phyloP scores from a whole-genome alignment of 768 basidiomycete genomes.

The Lyophyllum decastes region DNA sequence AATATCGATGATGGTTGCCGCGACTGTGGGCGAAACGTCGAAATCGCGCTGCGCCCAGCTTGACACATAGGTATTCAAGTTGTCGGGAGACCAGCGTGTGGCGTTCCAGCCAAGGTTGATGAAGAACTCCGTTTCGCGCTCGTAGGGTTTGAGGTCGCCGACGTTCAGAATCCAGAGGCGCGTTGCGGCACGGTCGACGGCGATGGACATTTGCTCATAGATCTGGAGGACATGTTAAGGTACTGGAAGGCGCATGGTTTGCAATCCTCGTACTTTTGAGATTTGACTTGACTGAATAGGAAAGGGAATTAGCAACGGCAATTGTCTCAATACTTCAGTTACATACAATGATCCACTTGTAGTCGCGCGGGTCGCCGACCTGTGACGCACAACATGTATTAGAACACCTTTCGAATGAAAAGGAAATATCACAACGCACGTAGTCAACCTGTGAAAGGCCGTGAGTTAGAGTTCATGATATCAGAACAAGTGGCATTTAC shows the following conservation, averaged over 20 bases:
- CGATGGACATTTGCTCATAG: constrained; percentile 71
- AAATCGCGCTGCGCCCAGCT: constrained; percentile 71
- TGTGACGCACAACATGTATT: no score
- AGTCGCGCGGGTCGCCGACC: constrained; percentile 67
- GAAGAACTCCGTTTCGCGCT: constrained; percentile 72
- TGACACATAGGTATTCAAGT: constrained; percentile 52
- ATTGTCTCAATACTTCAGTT: background rate
- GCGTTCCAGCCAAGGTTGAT: constrained; percentile 63
- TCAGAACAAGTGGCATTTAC: constrained; percentile 29
- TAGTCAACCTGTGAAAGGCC: constrained; percentile 42
- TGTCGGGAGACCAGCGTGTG: constrained; percentile 53
- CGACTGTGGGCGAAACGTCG: constrained; percentile 39
- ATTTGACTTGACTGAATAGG: constrained; percentile 48
- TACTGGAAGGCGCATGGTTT: background rate
- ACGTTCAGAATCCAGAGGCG: constrained; percentile 75
- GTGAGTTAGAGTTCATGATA: constrained; percentile 1
- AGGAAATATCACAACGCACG: constrained; percentile 24
- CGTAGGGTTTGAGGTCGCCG: constrained; percentile 75
- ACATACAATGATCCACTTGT: constrained; percentile 70
- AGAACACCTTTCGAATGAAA: no score
- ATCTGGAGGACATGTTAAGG: constrained; percentile 31
- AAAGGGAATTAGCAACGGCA: background rate
- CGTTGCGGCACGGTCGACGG: constrained; percentile 57
- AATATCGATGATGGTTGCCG: constrained; percentile 48
- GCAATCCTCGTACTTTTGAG: constrained; percentile 37